Percentiles rank a stretch among this genome's conserved stretches.
Evolutionary conservation across 257 asterid species (phyloP).

Genomic region (Rubia yunnanensis): DNA sequence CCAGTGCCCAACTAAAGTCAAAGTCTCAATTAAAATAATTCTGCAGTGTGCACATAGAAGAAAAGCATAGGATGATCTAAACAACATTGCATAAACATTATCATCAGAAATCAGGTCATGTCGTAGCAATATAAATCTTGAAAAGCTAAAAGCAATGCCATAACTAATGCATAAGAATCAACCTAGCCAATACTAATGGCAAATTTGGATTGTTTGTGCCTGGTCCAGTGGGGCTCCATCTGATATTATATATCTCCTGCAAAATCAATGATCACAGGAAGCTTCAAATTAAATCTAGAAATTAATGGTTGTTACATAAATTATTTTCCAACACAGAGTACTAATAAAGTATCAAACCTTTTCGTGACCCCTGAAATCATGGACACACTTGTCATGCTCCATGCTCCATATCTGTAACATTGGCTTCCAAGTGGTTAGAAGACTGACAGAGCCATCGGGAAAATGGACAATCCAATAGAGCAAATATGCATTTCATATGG

Average conservation of each 20-base stretch:
- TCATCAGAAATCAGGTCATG: neutral
- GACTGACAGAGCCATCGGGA: neutral
- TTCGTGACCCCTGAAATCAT: slow-evolving; percentile 23
- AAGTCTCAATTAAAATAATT: too few relatives aligned
- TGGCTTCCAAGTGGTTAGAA: neutral
- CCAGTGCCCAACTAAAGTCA: too few relatives aligned
- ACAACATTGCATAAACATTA: neutral
- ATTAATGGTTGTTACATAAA: neutral
- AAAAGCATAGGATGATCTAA: neutral
- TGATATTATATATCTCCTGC: slow-evolving; percentile 25
- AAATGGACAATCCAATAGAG: neutral
- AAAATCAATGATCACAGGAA: slow-evolving; percentile 1
- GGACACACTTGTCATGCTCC: slow-evolving; percentile 20
- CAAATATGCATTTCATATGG: neutral
- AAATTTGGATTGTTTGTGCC: slow-evolving; percentile 21
- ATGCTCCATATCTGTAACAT: slow-evolving; percentile 28
- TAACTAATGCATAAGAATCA: neutral
- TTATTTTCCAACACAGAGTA: neutral
- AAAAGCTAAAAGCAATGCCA: neutral
- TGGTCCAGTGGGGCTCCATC: slow-evolving; percentile 36
- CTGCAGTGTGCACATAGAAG: neutral
- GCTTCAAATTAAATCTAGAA: neutral
- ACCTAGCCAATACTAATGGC: slow-evolving; percentile 27
- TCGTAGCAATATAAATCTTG: neutral
- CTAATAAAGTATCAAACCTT: slow-evolving; percentile 6